These are phyloP conservation scores for Fusarium concolor DNA, from an alignment of 2,329 filamentous ascomycete species.

Conservation along the genomic window DNA sequence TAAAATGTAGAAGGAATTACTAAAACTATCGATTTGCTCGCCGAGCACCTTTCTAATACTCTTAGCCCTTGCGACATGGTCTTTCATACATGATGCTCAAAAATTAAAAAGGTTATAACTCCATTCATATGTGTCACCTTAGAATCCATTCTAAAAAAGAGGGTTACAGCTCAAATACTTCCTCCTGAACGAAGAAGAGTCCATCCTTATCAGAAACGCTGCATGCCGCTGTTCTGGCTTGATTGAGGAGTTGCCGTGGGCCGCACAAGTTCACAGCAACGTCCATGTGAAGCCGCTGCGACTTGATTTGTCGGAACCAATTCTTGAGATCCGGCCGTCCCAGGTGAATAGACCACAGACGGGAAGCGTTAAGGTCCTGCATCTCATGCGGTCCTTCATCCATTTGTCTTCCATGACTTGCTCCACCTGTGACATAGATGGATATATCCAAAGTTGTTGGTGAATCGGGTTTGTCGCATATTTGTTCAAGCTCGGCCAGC, in stretches of 20 bases:
- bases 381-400: not conserved
- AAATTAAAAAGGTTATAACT: no score
- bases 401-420: rapidly evolving
- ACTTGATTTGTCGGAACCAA: not conserved
- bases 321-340: not conserved
- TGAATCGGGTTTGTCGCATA: not conserved
- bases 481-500: not conserved
- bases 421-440: not conserved
- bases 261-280: not conserved
- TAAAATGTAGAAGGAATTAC: no score
- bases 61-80: no score
- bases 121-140: no score
- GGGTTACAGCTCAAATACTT: not conserved
- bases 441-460: not conserved
- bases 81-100: no score
- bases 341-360: not conserved
- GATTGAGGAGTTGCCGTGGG: not conserved
- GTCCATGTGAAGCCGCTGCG: not conserved
- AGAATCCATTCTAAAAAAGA: no score
- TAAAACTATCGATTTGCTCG: no score
- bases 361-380: not conserved
- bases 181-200: not conserved
- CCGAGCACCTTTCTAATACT: no score
- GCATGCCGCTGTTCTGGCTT: not conserved
- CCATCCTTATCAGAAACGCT: not conserved